phyloP scores from a whole-genome alignment of 441 rosid species.

The Populus hybrid region DNA sequence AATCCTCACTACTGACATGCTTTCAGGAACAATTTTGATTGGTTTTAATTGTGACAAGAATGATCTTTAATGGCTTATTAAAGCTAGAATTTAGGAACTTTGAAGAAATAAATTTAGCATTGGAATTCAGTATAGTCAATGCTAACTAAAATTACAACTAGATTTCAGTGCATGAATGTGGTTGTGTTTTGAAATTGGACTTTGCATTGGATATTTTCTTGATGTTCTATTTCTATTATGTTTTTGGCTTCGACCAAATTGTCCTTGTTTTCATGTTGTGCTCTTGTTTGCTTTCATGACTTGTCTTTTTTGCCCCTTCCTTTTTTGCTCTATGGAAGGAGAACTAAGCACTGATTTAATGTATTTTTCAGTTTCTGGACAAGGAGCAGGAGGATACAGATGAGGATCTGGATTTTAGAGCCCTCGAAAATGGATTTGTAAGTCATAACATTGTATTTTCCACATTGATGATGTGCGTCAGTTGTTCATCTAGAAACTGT shows the following conservation, averaged over 20 bases:
- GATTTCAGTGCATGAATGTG: background rate
- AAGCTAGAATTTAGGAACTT: background rate
- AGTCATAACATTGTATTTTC: slow-evolving; percentile 31
- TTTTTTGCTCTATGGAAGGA: background rate
- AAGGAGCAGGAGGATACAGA: slow-evolving; percentile 57
- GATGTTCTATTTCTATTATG: background rate
- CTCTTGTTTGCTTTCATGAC: background rate
- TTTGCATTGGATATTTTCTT: background rate
- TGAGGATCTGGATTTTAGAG: slow-evolving; percentile 69
- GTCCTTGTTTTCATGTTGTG: background rate
- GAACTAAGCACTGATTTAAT: slow-evolving; percentile 5
- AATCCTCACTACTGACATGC: background rate
- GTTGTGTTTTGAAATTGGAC: background rate
- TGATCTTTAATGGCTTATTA: slow-evolving; percentile 3
- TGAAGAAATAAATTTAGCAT: background rate
- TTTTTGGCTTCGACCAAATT: background rate
- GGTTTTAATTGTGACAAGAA: background rate
- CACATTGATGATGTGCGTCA: background rate
- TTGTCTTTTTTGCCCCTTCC: background rate
- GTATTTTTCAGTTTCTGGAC: slow-evolving; percentile 45
- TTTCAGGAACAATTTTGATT: background rate
- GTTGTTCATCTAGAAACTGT: background rate
- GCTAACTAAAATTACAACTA: background rate
- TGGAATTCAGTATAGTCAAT: too few relatives aligned
- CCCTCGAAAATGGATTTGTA: slow-evolving; percentile 74